These are phyloP conservation scores for Avena insularis DNA, from an alignment of 176 grass and related monocot species.

Conservation along the genomic window DNA sequence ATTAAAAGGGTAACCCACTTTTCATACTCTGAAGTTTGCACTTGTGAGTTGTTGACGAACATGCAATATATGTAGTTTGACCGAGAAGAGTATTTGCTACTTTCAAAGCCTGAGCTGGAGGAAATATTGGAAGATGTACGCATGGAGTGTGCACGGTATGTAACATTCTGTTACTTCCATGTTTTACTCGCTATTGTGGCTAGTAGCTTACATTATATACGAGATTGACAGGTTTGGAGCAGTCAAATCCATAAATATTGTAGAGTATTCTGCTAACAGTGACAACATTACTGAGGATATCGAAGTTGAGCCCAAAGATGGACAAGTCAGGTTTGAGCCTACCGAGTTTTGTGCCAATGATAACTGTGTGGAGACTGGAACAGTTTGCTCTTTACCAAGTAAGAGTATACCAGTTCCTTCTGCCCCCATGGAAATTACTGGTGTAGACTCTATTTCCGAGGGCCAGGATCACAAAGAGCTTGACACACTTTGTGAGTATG, in stretches of 20 bases:
- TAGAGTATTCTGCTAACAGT: conserved; percentile 44
- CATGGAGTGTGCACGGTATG: conserved; percentile 81
- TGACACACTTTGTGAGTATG: background rate
- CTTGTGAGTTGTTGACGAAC: conserved; percentile 30
- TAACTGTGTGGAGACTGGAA: conserved; percentile 29
- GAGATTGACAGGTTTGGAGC: conserved; percentile 89
- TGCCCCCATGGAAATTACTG: conserved; percentile 25
- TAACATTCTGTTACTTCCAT: conserved; percentile 34
- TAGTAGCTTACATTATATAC: conserved; percentile 45
- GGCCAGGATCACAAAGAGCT: conserved; percentile 41
- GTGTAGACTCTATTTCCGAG: conserved; percentile 26
- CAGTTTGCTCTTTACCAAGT: conserved; percentile 34
- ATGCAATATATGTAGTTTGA: conserved; percentile 64
- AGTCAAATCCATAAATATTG: conserved; percentile 77
- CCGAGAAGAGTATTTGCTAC: conserved; percentile 66
- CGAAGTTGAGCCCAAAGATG: conserved; percentile 36
- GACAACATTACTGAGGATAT: conserved; percentile 26
- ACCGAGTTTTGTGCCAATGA: conserved; percentile 14
- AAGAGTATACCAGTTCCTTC: conserved; percentile 30
- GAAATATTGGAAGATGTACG: conserved; percentile 93
- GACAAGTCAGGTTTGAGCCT: conserved; percentile 27
- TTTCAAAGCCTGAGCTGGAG: conserved; percentile 80
- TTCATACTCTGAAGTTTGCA: conserved; percentile 40
- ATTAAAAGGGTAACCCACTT: conserved; percentile 33
- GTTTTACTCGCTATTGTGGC: conserved; percentile 21